These are phyloP conservation scores for Penicillium sp. DNA, from an alignment of 2,329 filamentous ascomycete genomes.

Conservation along the genomic window DNA sequence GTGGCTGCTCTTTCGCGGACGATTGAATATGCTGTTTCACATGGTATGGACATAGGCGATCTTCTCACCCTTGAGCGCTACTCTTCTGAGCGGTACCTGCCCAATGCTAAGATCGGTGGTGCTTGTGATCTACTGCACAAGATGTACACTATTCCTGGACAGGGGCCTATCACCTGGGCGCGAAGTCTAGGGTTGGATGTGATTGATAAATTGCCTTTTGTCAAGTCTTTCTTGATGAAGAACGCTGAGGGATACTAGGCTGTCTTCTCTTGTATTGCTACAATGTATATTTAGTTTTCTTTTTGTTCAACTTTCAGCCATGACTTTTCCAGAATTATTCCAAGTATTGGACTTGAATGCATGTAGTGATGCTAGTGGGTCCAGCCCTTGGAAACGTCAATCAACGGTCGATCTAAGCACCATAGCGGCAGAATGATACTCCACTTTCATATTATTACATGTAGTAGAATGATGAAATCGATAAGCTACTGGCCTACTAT, in stretches of 20 bases:
- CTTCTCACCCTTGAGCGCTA: conserved; percentile 80
- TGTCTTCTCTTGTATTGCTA: conserved; percentile 9
- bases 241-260: conserved; percentile 51
- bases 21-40: conserved; percentile 75
- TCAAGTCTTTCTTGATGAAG: conserved; percentile 88
- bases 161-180: conserved; percentile 77
- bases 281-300: conserved; percentile 24
- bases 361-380: no score
- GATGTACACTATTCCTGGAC: conserved; percentile 75
- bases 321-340: neutral
- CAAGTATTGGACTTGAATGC: no score
- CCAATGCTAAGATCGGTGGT: conserved; percentile 80
- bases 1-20: conserved; percentile 76
- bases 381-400: no score
- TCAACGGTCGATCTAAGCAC: no score
- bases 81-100: conserved; percentile 76
- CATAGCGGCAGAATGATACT: no score
- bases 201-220: conserved; percentile 72
- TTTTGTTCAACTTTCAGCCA: conserved; percentile 6
- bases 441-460: no score
- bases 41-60: conserved; percentile 86
- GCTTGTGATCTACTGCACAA: conserved; percentile 87
- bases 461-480: no score
- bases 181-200: conserved; percentile 76
- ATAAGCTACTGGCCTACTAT: no score